Percentiles rank a stretch among this genome's conserved stretches.
These are phyloP conservation scores for Apodospora peruviana DNA, from an alignment of 495 filamentous ascomycete species.

Conservation along the genomic window DNA sequence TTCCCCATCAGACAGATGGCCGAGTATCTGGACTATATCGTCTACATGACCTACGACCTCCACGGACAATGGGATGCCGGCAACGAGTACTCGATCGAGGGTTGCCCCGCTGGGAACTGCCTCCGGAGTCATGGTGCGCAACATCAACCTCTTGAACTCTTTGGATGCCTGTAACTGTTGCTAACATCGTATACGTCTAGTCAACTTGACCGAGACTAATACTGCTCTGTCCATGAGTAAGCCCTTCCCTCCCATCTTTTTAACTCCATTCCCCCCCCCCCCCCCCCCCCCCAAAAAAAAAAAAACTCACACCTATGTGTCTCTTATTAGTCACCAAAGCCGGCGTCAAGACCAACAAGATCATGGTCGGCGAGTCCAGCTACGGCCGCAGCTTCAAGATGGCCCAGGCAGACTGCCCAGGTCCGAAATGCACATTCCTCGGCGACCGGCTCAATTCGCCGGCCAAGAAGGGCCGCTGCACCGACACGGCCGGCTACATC, in stretches of 20 bases:
- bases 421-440: constrained; percentile 8
- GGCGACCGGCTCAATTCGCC: constrained; percentile 8
- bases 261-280: no score
- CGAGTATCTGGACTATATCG: constrained; percentile 22
- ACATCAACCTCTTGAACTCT: background rate
- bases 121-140: constrained; percentile 25
- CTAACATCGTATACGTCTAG: constrained; percentile 1
- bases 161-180: background rate
- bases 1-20: constrained; percentile 25
- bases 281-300: no score
- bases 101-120: constrained; percentile 29
- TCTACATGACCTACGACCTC: constrained; percentile 28
- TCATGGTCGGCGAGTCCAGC: constrained; percentile 34
- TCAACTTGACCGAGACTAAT: constrained; percentile 39
- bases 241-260: no score
- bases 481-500: constrained; percentile 29
- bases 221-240: constrained; percentile 23
- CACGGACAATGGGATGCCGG: constrained; percentile 10
- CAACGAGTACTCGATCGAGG: constrained; percentile 4
- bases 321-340: no score
- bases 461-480: constrained; percentile 32
- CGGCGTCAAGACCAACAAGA: constrained; percentile 33
- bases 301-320: no score
- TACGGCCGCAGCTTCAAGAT: constrained; percentile 37
- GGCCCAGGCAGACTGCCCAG: constrained; percentile 3